Evolutionary conservation across 2,329 filamentous ascomycete species (phyloP).

Genomic region (Chaetomiaceae sp.): DNA sequence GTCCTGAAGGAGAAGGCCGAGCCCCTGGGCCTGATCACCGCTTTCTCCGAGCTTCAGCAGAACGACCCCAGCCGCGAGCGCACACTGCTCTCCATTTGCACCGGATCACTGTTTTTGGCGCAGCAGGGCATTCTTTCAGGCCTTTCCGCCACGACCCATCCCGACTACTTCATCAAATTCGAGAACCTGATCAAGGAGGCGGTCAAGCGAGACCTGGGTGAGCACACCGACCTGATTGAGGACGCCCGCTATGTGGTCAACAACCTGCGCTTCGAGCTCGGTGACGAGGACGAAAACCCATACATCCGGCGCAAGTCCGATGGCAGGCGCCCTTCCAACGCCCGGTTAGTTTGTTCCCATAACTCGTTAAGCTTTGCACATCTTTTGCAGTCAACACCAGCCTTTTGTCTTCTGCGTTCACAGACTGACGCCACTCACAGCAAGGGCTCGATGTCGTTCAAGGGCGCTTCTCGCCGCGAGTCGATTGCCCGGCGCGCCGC

Average conservation of each 20-base stretch:
- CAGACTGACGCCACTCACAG: conserved; percentile 34
- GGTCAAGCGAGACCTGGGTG: conserved; percentile 60
- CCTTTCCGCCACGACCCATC: conserved; percentile 74
- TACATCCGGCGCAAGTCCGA: conserved; percentile 74
- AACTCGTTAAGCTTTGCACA: background rate
- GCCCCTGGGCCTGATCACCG: conserved; percentile 65
- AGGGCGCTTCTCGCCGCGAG: conserved; percentile 67
- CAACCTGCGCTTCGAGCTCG: conserved; percentile 81
- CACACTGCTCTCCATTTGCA: conserved; percentile 73
- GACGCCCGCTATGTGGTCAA: conserved; percentile 81
- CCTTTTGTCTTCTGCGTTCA: background rate
- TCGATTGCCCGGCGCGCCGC: conserved; percentile 72
- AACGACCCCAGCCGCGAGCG: conserved; percentile 73
- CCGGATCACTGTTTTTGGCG: conserved; percentile 70
- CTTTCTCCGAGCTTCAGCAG: conserved; percentile 74
- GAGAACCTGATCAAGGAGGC: conserved; percentile 75
- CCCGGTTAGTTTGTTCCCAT: conserved; percentile 41
- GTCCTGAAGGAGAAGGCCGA: conserved; percentile 63
- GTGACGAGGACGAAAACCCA: conserved; percentile 74
- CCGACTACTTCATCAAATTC: conserved; percentile 71
- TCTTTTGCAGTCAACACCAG: background rate
- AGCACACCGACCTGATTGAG: conserved; percentile 78
- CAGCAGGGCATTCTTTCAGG: conserved; percentile 71
- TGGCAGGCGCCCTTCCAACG: conserved; percentile 54
- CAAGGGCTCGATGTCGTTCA: conserved; percentile 80